Base-by-base conservation (phyloP, 345 rosid species). In the Theobroma cacao region DNA sequence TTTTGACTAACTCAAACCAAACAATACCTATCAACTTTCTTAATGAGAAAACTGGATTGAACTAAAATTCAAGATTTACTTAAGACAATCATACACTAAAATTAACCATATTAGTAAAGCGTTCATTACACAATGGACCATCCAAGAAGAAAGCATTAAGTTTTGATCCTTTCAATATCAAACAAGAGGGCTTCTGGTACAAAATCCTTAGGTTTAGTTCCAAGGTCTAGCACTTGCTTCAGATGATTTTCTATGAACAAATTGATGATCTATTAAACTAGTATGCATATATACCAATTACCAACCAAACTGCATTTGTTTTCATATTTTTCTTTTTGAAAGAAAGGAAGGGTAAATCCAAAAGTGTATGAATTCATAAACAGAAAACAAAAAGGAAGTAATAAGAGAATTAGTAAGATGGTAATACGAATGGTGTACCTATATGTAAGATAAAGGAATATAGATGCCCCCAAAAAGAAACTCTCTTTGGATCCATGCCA, bases 381-480 rank as follows among this genome's bases (percentile, higher is more conserved):
- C 28, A 74, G 65, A 40, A n/a, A 36, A 73, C 12, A 74, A 34
- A 22, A 74, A 12, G 22, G 18, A 58, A 36, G 24, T 24, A 53
- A 38, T n/a, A n/a, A 56, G 48, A 52, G 15, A 72, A 73, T 11
- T 34, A 31, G 48, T 1, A 34, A 24, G 34, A n/a, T 30, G 59
- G 52, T 52, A 53, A 33, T 72, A 53, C 34, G 31, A 72, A 31
- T 20, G 48, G 13, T 41, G 38, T 17, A 65, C 90, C 92, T 84
- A 87, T 82, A 15, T 70, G 80, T 69, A 76, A 72, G 66, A 77
- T 60, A 26, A 75, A 81, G 75, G 85, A 87, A 80, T 77, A 73
- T 24, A 80, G 74, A 69, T 60, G 60, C 24, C 78, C 79, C 74
- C 77, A 41, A 61, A 53, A 59, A 7, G 86, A 75, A 79, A 83